phyloP scores from a whole-genome alignment of 306 rosid genomes.

The Gillenia trifoliata region DNA sequence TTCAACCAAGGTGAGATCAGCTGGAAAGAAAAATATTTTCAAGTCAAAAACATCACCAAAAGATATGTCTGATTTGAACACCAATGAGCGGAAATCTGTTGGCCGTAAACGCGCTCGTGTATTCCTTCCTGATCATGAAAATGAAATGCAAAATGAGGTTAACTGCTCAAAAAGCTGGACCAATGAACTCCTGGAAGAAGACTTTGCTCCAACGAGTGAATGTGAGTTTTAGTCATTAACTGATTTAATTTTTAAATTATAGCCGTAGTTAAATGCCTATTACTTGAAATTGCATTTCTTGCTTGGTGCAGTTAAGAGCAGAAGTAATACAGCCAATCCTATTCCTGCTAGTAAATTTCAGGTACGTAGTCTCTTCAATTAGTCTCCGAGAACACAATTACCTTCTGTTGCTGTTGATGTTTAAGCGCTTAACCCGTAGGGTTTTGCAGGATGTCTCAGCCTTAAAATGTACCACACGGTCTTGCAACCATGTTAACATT shows the following conservation, averaged over 20 bases:
- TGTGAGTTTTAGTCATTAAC: conserved; percentile 44
- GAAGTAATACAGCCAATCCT: conserved; percentile 19
- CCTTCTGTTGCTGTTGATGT: conserved; percentile 11
- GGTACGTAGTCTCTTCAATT: conserved; percentile 42
- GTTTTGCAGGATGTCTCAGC: conserved; percentile 51
- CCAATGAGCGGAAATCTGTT: conserved; percentile 29
- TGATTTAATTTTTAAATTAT: conserved; percentile 19
- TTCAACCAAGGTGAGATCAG: conserved; percentile 37
- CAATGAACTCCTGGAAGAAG: conserved; percentile 27
- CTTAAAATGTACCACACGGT: conserved; percentile 28
- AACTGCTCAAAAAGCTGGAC: conserved; percentile 38
- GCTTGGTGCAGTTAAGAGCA: conserved; percentile 49
- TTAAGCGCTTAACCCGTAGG: conserved; percentile 20
- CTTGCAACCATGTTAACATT: conserved; percentile 25
- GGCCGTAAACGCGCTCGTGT: conserved; percentile 63
- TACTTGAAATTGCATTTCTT: conserved; percentile 24
- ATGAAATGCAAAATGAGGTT: conserved; percentile 34
- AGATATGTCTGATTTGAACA: conserved; percentile 32
- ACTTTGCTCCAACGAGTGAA: conserved; percentile 41
- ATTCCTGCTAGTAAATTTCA: conserved; percentile 37
- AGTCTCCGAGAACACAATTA: conserved; percentile 7
- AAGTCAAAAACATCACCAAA: conserved; percentile 35
- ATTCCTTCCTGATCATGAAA: conserved; percentile 70
- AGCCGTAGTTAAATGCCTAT: conserved; percentile 2
- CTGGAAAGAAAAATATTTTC: conserved; percentile 27